Conservation (phyloP, 2,329 filamentous ascomycete genomes). For the Pseudocercospora eumusae region DNA sequence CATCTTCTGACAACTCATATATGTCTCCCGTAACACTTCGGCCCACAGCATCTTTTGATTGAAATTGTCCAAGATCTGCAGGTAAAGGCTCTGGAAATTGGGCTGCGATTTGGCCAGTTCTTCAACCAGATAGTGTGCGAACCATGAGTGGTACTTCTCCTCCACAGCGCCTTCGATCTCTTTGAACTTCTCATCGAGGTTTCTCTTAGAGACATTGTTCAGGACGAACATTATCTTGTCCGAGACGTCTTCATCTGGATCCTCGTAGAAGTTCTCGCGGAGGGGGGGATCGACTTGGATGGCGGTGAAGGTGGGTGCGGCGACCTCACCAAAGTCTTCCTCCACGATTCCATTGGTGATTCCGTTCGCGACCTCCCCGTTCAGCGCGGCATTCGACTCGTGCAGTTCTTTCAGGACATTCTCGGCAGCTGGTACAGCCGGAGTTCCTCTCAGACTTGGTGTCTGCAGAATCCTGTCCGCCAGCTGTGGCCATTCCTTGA, state of each 20-base stretch:
- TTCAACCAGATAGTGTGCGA: constrained; percentile 90
- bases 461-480: constrained; percentile 83
- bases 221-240: constrained; percentile 94
- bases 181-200: constrained; percentile 77
- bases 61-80: constrained; percentile 83
- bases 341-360: constrained; percentile 75
- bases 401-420: constrained; percentile 36
- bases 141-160: constrained; percentile 89
- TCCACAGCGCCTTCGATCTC: constrained; percentile 79
- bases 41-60: constrained; percentile 76
- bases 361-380: constrained; percentile 38
- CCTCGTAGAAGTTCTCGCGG: constrained; percentile 67
- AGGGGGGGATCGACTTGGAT: constrained; percentile 73
- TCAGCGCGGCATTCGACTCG: constrained; percentile 32
- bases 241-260: constrained; percentile 80
- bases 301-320: constrained; percentile 71
- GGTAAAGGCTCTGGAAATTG: constrained; percentile 91
- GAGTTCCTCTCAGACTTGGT: constrained; percentile 77
- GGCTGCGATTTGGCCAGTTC: constrained; percentile 96
- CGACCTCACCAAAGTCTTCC: constrained; percentile 62
- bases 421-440: constrained; percentile 45
- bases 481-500: constrained; percentile 94
- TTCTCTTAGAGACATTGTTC: constrained; percentile 93
- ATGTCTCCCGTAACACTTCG: constrained; percentile 91
- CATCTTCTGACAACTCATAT: constrained; percentile 79